These are phyloP conservation scores for Actinomortierella ambigua DNA, from an alignment of 371 early-diverging fungal genomes.

Conservation along the genomic window DNA sequence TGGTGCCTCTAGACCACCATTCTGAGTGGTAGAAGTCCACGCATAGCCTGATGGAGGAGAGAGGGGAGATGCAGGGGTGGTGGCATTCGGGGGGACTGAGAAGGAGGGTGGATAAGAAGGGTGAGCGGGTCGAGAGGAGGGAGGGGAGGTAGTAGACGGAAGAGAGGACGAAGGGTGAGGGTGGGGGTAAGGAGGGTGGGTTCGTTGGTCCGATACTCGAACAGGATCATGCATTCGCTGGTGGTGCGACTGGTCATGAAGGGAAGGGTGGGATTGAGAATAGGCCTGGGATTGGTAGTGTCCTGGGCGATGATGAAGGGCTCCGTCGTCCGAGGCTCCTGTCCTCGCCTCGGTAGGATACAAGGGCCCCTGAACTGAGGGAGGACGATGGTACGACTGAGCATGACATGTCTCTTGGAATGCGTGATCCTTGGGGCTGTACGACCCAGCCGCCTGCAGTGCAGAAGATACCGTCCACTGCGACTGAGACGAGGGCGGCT, in stretches of 20 bases:
- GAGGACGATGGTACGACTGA: too few species aligned
- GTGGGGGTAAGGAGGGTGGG: not conserved
- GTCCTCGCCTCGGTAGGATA: too few species aligned
- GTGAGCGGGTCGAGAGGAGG: not conserved
- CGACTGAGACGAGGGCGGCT: not conserved
- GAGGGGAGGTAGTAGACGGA: constrained; percentile 1
- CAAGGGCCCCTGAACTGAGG: not conserved
- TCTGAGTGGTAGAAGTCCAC: too few species aligned
- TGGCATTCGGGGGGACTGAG: not conserved
- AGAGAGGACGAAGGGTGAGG: constrained; percentile 1
- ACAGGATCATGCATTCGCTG: constrained; percentile 38
- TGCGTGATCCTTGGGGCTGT: too few species aligned
- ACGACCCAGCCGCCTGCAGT: not conserved
- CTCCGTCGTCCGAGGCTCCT: not conserved
- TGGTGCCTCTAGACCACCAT: not conserved
- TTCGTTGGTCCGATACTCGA: constrained; percentile 46
- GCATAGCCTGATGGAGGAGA: not conserved
- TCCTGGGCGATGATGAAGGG: constrained; percentile 13
- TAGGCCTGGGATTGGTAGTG: constrained; percentile 6
- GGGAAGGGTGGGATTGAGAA: constrained; percentile 25
- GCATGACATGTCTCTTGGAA: too few species aligned
- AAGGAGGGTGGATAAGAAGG: not conserved
- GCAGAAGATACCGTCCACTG: not conserved
- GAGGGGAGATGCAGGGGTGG: not conserved
- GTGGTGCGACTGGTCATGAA: constrained; percentile 39